Conservation (phyloP, 1,284 basidiomycete species). For the Athelia psychrophila region DNA sequence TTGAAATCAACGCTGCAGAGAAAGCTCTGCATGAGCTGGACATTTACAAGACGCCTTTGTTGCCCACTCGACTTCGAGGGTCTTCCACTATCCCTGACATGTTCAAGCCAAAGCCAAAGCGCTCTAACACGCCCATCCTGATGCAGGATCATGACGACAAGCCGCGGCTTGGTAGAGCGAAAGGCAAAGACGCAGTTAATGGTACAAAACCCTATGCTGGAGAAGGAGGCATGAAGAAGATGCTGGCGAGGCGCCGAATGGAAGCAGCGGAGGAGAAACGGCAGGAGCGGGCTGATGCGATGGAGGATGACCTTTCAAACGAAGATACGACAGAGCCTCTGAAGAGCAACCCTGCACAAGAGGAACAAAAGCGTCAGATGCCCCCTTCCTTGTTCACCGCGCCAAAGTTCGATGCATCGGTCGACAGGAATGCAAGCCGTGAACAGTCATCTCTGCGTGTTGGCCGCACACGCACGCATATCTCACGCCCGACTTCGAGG, state of each 20-base stretch:
- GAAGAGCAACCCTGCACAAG: neutral
- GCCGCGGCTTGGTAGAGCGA: constrained; percentile 16
- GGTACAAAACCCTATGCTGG: constrained; percentile 71
- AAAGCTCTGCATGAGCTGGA: constrained; percentile 67
- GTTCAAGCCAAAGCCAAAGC: constrained; percentile 32
- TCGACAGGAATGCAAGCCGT: constrained; percentile 15
- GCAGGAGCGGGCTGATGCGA: constrained; percentile 29
- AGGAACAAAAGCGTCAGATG: constrained; percentile 14
- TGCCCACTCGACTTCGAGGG: constrained; percentile 63
- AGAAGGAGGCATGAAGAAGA: constrained; percentile 70
- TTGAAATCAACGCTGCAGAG: constrained; percentile 51
- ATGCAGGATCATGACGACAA: constrained; percentile 22
- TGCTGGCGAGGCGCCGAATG: constrained; percentile 49
- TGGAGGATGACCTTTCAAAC: constrained; percentile 23
- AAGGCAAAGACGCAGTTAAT: constrained; percentile 33
- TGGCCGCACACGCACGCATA: constrained; percentile 56
- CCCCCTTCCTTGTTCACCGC: constrained; percentile 22
- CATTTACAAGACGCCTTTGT: constrained; percentile 70
- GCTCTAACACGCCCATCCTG: neutral
- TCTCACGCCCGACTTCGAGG: constrained; percentile 42
- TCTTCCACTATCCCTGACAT: constrained; percentile 53
- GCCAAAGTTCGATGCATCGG: constrained; percentile 17
- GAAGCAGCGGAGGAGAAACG: constrained; percentile 26
- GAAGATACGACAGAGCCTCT: neutral
- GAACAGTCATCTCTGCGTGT: constrained; percentile 59